These are phyloP conservation scores for Podaxis sp. DNA, from an alignment of 768 basidiomycete species.

Conservation along the genomic window DNA sequence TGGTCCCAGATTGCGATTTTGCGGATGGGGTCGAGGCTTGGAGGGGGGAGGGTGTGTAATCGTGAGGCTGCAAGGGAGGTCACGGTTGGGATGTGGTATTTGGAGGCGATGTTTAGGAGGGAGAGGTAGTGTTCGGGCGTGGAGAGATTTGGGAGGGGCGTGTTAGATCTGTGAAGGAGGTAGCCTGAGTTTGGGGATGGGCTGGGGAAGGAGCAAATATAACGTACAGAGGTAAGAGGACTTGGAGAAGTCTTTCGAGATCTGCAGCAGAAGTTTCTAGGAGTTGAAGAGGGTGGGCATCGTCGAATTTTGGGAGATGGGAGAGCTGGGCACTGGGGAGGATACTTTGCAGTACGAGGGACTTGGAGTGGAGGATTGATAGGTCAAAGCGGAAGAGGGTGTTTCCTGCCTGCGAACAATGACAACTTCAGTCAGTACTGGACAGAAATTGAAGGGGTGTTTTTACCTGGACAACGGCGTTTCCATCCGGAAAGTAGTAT, in stretches of 20 bases:
- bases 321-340: conserved; percentile 28
- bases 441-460: neutral
- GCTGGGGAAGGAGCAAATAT: neutral
- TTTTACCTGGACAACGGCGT: conserved; percentile 28
- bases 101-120: conserved; percentile 8
- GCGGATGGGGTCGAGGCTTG: conserved; percentile 25
- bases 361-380: conserved; percentile 36
- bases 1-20: conserved; percentile 32
- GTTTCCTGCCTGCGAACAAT: conserved; percentile 41
- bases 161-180: neutral
- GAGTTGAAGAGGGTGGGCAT: conserved; percentile 35
- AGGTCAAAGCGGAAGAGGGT: conserved; percentile 47
- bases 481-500: conserved; percentile 27
- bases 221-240: conserved; percentile 1
- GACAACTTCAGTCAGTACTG: neutral
- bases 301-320: conserved; percentile 20
- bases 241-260: conserved; percentile 2
- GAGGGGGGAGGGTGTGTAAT: conserved; percentile 19
- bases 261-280: conserved; percentile 3
- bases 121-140: conserved; percentile 7
- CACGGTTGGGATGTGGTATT: conserved; percentile 8
- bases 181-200: neutral
- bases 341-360: conserved; percentile 24
- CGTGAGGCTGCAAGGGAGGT: conserved; percentile 5
- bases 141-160: neutral